Evolutionary conservation across 177 flowering plant species (phyloP), one percentile per base, ranked within the genome.

Genomic region (Vitis hybrid): DNA sequence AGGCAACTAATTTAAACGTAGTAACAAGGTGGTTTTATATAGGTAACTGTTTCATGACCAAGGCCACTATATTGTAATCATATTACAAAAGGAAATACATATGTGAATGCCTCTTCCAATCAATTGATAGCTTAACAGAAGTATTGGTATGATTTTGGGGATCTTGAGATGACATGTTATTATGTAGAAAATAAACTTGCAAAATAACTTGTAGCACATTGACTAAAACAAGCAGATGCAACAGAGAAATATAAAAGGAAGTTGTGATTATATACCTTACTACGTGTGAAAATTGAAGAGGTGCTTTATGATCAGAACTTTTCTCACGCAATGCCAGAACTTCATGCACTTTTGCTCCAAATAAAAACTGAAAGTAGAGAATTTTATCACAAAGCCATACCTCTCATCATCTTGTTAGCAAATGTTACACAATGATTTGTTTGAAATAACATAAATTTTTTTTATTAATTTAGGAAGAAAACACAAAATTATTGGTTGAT

Each of bases 331-430:
- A 75, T 50, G 74, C 72, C 51, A 82, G 81, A 49, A 84, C 87
- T 77, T 87, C 89, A 65, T 82, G 73, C 61, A 81, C 66, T 75
- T 82, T 84, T 64, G 89, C 86, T 51, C 91, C 91, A 77, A 87
- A 87, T 30, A 82, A 67, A 71, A 87, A 87, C 86, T 86, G 73
- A 70, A 62, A 60, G 27, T 9, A n/a, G 14, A 46, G 60, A 13
- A 60, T 13, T 27, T 59, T 18, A 66, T 30, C 19, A 66, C 8
- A 21, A 17, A 61, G 35, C 62, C 62, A 27, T 5, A 40, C 46
- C 46, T 60, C 62, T 13, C 30, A 12, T 19, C 12, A 13, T 27
- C 15, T 54, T 54, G 56, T 30, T 24, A 18, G 40, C 35, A 12
- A 2, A 60, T 30, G 40, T 12, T 60, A 14, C 15, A 15, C 27